These are phyloP conservation scores for Trichosanthes truncata DNA, from an alignment of 306 rosid genomes.

Conservation along the genomic window DNA sequence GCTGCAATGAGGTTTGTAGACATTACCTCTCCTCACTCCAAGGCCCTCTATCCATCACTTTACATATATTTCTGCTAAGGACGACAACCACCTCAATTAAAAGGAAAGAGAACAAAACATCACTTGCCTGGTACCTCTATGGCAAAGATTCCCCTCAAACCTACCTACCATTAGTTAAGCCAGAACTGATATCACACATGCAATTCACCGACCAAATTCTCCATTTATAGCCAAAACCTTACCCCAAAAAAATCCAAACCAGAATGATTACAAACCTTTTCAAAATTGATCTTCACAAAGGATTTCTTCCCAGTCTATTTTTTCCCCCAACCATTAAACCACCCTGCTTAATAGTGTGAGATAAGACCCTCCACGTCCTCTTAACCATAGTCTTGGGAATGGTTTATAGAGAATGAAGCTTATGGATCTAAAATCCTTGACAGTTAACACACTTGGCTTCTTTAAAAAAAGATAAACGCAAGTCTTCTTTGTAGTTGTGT, in stretches of 20 bases:
- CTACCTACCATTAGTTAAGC: neutral
- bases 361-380: neutral
- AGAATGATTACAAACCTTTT: neutral
- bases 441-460: neutral
- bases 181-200: neutral
- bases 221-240: neutral
- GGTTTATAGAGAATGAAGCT: neutral
- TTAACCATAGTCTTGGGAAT: neutral
- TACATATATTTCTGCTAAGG: neutral
- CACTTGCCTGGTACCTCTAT: neutral
- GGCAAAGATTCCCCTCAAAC: neutral
- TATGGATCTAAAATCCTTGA: neutral
- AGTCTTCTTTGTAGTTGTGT: neutral
- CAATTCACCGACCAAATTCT: neutral
- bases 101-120: neutral
- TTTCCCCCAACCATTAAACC: neutral
- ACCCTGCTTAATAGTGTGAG: neutral
- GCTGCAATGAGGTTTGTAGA: neutral
- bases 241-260: neutral
- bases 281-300: neutral
- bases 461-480: neutral
- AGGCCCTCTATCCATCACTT: neutral
- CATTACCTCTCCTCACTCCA: neutral
- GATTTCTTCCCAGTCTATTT: neutral
- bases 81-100: neutral